A percentile compares a stretch with the other conserved stretches of the same genome.
Conservation (phyloP, 1,139 yeast genomes). For the Nakaseomyces glabratus region DNA sequence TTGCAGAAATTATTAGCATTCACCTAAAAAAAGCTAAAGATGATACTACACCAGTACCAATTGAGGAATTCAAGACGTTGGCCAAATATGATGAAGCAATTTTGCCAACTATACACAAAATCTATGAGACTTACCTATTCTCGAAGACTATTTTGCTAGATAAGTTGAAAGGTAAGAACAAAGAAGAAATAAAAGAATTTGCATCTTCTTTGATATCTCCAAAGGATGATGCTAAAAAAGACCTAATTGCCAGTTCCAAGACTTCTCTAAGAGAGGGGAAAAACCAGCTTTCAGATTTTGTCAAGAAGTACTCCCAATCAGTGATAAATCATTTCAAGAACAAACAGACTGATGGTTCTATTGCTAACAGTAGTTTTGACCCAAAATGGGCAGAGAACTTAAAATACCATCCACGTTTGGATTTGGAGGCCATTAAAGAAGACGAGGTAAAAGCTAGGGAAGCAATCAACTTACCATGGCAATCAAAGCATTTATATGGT, state of each 20-base stretch:
- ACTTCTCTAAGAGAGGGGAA: constrained; percentile 21
- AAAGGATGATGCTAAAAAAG: constrained; percentile 25
- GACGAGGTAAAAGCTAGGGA: constrained; percentile 41
- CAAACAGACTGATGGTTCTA: constrained; percentile 1
- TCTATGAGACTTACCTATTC: constrained; percentile 22
- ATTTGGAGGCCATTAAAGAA: constrained; percentile 47
- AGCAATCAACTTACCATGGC: constrained; percentile 60
- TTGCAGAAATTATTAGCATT: constrained; percentile 23
- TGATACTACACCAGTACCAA: constrained; percentile 12
- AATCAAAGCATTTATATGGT: constrained; percentile 59
- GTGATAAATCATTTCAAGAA: constrained; percentile 18
- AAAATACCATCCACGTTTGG: constrained; percentile 39
- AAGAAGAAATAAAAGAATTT: constrained; percentile 17
- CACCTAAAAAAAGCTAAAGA: constrained; percentile 18
- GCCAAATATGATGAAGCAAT: constrained; percentile 21
- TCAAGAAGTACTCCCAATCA: constrained; percentile 21
- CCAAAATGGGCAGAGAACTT: constrained; percentile 52
- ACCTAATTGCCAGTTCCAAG: constrained; percentile 19
- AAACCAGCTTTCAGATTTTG: constrained; percentile 17
- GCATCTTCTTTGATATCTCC: constrained; percentile 17
- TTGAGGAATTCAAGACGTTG: constrained; percentile 18
- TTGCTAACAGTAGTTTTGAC: constrained; percentile 37
- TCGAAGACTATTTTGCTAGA: constrained; percentile 17
- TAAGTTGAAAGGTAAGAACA: constrained; percentile 16
- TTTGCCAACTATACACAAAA: constrained; percentile 17